Percentiles rank a stretch among this genome's conserved stretches.
Conservation (phyloP, 768 basidiomycete species). For the Termitomyces sp. region DNA sequence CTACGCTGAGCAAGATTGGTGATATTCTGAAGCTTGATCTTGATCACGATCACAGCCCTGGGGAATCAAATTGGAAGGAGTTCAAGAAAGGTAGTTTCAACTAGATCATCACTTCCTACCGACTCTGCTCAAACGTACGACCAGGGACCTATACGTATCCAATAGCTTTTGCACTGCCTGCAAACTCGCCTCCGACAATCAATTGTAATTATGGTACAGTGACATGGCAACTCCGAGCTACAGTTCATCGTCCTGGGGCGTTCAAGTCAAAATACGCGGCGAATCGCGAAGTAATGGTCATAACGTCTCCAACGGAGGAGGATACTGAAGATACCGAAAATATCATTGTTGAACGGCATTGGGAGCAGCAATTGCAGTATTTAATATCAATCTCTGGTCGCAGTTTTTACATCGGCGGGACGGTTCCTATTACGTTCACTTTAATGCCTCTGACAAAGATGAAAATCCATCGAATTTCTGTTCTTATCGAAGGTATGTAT, state of each 20-base stretch:
- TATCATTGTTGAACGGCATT: constrained; percentile 82
- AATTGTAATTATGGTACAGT: constrained; percentile 74
- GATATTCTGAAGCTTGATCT: constrained; percentile 35
- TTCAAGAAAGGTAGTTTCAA: constrained; percentile 71
- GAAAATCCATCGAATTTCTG: constrained; percentile 70
- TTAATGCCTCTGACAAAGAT: constrained; percentile 83
- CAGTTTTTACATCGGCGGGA: constrained; percentile 80
- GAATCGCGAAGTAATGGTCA: constrained; percentile 66
- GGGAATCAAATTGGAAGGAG: constrained; percentile 70
- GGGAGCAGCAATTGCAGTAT: constrained; percentile 88
- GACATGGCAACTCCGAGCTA: constrained; percentile 75
- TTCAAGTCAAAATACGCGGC: constrained; percentile 72
- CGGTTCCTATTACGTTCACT: constrained; percentile 74
- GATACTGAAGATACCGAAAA: constrained; percentile 81
- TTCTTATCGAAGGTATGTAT: constrained; percentile 82
- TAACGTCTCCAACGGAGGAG: constrained; percentile 76
- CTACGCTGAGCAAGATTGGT: constrained; percentile 33
- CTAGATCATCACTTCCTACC: background rate
- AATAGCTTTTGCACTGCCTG: constrained; percentile 85
- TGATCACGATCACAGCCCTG: constrained; percentile 40
- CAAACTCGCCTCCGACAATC: constrained; percentile 73
- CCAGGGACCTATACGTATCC: constrained; percentile 93
- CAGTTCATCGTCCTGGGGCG: constrained; percentile 79
- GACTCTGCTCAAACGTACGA: background rate
- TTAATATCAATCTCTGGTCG: constrained; percentile 70